Conservation (phyloP, 2,329 filamentous ascomycete species). For the Chaetomiaceae sp. region DNA sequence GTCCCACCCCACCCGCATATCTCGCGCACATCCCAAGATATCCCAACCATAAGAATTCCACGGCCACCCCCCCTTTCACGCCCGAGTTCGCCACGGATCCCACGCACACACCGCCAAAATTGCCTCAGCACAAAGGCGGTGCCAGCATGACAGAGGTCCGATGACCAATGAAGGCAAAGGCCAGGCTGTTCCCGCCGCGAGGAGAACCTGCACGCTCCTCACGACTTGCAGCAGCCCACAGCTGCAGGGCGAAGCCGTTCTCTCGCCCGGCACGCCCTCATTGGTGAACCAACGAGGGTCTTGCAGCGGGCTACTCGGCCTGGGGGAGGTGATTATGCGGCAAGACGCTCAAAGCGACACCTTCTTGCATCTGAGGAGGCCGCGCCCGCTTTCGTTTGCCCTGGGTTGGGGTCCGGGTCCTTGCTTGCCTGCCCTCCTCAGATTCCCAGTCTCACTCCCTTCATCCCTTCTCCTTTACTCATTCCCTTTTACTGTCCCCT, state of each 20-base stretch:
- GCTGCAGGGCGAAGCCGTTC: not conserved
- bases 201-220: not conserved
- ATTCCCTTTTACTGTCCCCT: too few relatives aligned
- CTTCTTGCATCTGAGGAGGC: too few relatives aligned
- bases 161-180: too few relatives aligned
- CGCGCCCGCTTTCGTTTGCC: too few relatives aligned
- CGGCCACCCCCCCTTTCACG: not conserved
- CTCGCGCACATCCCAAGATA: not conserved
- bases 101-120: not conserved
- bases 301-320: too few relatives aligned
- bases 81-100: not conserved
- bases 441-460: too few relatives aligned
- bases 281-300: not conserved
- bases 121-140: not conserved
- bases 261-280: not conserved
- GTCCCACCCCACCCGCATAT: not conserved
- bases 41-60: not conserved
- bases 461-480: too few relatives aligned
- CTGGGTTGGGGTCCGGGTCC: too few relatives aligned
- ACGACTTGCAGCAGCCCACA: not conserved
- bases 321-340: too few relatives aligned
- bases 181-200: not conserved
- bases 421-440: too few relatives aligned
- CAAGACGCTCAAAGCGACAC: too few relatives aligned
- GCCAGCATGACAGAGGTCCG: too few relatives aligned